Conservation (phyloP, 139 green algal genomes). For the Picochlorum sp. region DNA sequence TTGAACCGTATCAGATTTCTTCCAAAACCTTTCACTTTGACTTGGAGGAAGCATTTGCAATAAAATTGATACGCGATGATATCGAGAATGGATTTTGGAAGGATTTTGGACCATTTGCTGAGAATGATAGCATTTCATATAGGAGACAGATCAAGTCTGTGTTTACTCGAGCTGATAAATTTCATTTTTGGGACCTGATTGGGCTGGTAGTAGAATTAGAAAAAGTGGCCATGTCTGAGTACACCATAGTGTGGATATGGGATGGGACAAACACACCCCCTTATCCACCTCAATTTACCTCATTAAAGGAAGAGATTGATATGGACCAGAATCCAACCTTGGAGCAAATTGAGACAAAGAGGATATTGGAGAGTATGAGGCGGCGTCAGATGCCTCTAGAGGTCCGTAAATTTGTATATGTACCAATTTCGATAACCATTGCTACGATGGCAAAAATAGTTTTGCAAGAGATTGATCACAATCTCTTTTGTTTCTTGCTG, state of each 20-base stretch:
- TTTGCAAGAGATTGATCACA: too few relatives aligned
- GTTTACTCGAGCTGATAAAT: neutral
- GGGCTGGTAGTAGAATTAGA: constrained; percentile 8
- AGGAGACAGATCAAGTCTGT: constrained; percentile 15
- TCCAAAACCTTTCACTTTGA: constrained; percentile 6
- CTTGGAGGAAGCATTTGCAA: neutral
- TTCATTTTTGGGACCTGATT: constrained; percentile 18
- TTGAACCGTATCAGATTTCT: constrained; percentile 22
- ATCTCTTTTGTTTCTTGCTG: too few relatives aligned
- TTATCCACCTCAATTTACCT: constrained; percentile 5
- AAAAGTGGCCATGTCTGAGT: neutral
- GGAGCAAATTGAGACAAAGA: too few relatives aligned
- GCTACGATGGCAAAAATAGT: too few relatives aligned
- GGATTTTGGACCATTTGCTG: neutral
- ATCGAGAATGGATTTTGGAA: neutral
- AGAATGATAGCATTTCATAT: constrained; percentile 9
- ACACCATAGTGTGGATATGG: constrained; percentile 23
- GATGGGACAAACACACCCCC: constrained; percentile 28
- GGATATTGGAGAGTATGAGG: too few relatives aligned
- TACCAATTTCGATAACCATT: too few relatives aligned
- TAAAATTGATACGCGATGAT: constrained; percentile 12
- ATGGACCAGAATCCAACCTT: too few relatives aligned
- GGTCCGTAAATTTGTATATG: too few relatives aligned
- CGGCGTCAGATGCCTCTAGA: too few relatives aligned
- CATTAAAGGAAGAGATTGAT: too few relatives aligned